These are phyloP conservation scores for Verticillium tricorpus DNA, from an alignment of 2,329 filamentous ascomycete genomes.

Conservation along the genomic window DNA sequence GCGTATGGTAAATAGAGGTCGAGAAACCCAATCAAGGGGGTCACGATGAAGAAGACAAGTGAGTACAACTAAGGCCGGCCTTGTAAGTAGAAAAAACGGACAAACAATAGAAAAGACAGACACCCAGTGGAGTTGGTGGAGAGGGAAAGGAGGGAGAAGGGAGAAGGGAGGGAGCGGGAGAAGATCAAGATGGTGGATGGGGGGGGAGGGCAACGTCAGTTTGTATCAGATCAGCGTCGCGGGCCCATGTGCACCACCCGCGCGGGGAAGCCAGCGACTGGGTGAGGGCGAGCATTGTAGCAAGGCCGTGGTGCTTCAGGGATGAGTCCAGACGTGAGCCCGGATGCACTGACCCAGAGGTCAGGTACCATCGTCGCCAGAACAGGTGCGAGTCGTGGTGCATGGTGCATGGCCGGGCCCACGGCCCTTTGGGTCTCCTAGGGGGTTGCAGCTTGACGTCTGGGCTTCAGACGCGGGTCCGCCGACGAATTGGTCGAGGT, in stretches of 20 bases:
- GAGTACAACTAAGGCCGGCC: constrained; percentile 13
- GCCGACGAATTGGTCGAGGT: not conserved
- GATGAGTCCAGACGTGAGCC: constrained; percentile 1
- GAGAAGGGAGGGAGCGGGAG: constrained; percentile 7
- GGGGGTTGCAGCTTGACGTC: not conserved
- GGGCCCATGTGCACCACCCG: not conserved
- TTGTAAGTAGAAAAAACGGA: constrained; percentile 9
- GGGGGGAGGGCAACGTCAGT: constrained; percentile 11
- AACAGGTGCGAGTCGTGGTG: not conserved
- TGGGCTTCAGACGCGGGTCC: not conserved
- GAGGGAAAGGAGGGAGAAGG: constrained; percentile 1
- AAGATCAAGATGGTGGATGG: constrained; percentile 4
- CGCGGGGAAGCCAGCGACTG: not conserved
- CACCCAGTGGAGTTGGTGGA: constrained; percentile 2
- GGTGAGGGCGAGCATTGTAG: not conserved
- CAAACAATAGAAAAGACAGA: constrained; percentile 9
- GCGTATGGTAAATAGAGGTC: constrained; percentile 7
- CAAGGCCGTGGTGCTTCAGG: constrained; percentile 1
- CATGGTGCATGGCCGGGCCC: not conserved
- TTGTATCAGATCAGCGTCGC: constrained; percentile 11
- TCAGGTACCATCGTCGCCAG: not conserved
- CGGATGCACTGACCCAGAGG: constrained; percentile 2
- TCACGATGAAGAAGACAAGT: not conserved
- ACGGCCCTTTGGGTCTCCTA: not conserved
- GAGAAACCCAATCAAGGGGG: not conserved